phyloP scores from a whole-genome alignment of 2,329 filamentous ascomycete species.

The Cladosporium sp. region DNA sequence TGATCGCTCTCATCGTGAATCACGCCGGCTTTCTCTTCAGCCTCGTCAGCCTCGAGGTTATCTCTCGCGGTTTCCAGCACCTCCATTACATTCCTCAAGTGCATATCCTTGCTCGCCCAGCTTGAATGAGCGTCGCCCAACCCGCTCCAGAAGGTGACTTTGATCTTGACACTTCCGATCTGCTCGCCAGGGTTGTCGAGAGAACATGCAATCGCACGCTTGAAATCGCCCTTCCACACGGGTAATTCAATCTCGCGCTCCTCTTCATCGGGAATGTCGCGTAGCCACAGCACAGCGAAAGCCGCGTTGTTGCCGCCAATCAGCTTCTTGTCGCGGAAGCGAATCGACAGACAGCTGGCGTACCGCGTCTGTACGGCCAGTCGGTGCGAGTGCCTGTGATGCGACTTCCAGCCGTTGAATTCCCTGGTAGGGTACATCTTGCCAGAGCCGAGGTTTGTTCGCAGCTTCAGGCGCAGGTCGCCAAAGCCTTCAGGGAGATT shows the following conservation, averaged over 20 bases:
- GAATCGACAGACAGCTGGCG: constrained; percentile 50
- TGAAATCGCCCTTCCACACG: constrained; percentile 63
- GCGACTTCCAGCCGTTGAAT: constrained; percentile 50
- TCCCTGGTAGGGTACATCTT: constrained; percentile 50
- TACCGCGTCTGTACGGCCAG: constrained; percentile 60
- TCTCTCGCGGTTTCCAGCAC: constrained; percentile 59
- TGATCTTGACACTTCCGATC: constrained; percentile 55
- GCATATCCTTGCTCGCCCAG: constrained; percentile 50
- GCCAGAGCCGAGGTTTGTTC: constrained; percentile 52
- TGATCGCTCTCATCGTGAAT: constrained; percentile 15
- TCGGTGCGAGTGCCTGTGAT: constrained; percentile 41
- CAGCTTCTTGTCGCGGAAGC: constrained; percentile 53
- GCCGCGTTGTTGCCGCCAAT: constrained; percentile 53
- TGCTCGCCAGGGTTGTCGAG: constrained; percentile 52
- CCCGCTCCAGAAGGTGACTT: constrained; percentile 57
- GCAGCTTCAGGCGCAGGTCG: constrained; percentile 52
- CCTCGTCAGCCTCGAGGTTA: constrained; percentile 41
- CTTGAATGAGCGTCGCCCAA: constrained; percentile 55
- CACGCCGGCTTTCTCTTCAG: constrained; percentile 27
- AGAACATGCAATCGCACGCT: constrained; percentile 48
- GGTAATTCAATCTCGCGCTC: constrained; percentile 53
- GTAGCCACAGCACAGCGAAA: constrained; percentile 63
- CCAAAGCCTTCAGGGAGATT: constrained; percentile 47
- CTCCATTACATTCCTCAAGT: constrained; percentile 58
- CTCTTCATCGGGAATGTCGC: constrained; percentile 66